A percentile compares a stretch with the other conserved stretches of the same genome.
These are phyloP conservation scores for Eucalyptus fibrosa DNA, from an alignment of 345 rosid species.

Conservation along the genomic window DNA sequence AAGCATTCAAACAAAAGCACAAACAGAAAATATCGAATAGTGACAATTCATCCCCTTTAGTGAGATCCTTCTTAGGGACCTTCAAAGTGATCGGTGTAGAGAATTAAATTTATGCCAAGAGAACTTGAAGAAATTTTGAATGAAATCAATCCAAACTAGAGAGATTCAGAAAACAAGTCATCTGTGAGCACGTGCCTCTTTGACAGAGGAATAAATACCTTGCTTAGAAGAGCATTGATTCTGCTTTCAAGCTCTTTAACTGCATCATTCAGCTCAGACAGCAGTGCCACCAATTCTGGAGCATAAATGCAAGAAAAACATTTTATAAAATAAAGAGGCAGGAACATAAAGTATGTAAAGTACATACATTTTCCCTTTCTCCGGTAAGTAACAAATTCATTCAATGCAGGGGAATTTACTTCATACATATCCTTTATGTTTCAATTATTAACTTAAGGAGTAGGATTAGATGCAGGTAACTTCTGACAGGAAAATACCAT, in stretches of 20 bases:
- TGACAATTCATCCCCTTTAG: neutral
- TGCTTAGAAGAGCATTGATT: conserved; percentile 52
- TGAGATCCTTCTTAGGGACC: neutral
- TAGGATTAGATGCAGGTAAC: neutral
- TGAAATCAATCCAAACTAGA: neutral
- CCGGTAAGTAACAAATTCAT: neutral
- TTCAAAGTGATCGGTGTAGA: neutral
- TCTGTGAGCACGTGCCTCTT: neutral
- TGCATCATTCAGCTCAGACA: conserved; percentile 64
- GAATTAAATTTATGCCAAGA: neutral
- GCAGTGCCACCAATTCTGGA: conserved; percentile 78
- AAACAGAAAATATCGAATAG: neutral
- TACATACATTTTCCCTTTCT: neutral
- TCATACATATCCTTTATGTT: neutral
- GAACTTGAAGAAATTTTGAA: neutral
- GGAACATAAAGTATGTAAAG: neutral
- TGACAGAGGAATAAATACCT: conserved; percentile 20
- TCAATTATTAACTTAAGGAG: neutral
- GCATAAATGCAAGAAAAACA: conserved; percentile 42
- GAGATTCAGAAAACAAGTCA: neutral
- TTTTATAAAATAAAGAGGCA: neutral
- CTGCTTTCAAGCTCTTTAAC: conserved; percentile 52
- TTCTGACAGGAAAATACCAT: neutral
- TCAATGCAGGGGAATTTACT: neutral
- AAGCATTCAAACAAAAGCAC: neutral